Conservation (phyloP, 192 early-diverging fungal species). For the Coemansia sp. region DNA sequence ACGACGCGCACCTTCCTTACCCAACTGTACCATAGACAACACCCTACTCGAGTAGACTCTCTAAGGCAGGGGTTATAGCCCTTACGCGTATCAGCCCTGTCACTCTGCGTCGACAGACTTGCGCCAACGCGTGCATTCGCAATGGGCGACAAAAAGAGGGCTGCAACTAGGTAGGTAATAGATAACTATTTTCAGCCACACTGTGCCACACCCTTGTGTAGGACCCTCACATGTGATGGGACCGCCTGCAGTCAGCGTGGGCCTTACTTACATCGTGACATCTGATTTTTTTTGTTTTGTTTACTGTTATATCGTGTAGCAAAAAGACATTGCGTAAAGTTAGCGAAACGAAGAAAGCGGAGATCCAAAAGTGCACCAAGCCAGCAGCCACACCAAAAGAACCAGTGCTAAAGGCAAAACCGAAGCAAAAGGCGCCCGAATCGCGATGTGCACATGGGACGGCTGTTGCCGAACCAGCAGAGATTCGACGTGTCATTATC, state of each 20-base stretch:
- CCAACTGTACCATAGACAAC: neutral
- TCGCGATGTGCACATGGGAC: neutral
- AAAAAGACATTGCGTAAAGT: neutral
- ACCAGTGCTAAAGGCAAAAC: constrained; percentile 1
- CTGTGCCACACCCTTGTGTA: neutral
- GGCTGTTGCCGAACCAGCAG: neutral
- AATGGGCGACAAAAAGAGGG: constrained; percentile 13
- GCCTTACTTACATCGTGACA: neutral
- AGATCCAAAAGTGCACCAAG: neutral
- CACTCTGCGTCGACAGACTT: neutral
- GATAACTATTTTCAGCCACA: neutral
- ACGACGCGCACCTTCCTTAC: neutral
- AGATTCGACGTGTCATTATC: constrained; percentile 62
- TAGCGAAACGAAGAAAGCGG: constrained; percentile 5
- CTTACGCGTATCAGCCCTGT: neutral
- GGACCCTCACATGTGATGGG: neutral
- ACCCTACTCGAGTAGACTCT: neutral
- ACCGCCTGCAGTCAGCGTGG: neutral
- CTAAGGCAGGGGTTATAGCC: neutral
- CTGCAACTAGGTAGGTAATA: neutral
- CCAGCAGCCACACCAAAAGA: neutral
- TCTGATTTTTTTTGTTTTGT: neutral
- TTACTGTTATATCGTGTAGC: neutral
- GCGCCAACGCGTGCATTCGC: constrained; percentile 1
- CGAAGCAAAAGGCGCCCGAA: neutral